Percentiles rank a stretch among this genome's conserved stretches.
Conservation (phyloP, 1,284 basidiomycete species). For the Filobasidium uniguttulatum region DNA sequence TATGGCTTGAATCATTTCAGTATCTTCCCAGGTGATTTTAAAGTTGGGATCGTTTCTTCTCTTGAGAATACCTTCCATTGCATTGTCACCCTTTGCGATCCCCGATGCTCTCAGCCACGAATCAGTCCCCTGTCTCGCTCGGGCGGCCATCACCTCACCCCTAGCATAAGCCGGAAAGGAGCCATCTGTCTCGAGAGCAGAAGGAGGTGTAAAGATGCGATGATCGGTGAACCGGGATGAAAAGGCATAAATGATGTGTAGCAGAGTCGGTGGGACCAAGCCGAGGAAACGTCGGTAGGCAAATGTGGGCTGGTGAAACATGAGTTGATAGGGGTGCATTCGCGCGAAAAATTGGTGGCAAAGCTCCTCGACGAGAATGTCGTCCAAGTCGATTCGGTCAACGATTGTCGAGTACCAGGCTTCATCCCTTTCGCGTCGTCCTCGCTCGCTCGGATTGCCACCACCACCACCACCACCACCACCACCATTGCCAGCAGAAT, state of each 20-base stretch:
- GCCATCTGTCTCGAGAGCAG: conserved; percentile 16
- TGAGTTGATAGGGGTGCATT: conserved; percentile 33
- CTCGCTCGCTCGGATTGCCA: background rate
- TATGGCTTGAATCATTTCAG: conserved; percentile 35
- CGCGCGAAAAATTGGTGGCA: conserved; percentile 36
- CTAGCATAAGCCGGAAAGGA: background rate
- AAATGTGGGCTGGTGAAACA: conserved; percentile 39
- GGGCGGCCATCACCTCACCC: background rate
- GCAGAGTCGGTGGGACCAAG: conserved; percentile 33
- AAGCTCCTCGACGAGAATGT: conserved; percentile 25
- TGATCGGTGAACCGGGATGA: conserved; percentile 34
- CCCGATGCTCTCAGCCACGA: conserved; percentile 1
- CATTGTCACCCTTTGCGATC: conserved; percentile 19
- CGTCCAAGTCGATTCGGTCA: conserved; percentile 14
- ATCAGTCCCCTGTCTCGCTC: background rate
- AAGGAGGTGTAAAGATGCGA: conserved; percentile 22
- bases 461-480: background rate
- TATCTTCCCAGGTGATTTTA: conserved; percentile 30
- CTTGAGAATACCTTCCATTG: conserved; percentile 11
- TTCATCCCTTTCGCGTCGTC: background rate
- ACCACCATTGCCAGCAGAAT: too few species aligned
- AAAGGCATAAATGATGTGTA: conserved; percentile 38
- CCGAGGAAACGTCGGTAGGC: conserved; percentile 36
- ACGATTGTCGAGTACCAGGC: conserved; percentile 16
- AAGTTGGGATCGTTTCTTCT: background rate